Conservation (phyloP, 2,329 filamentous ascomycete species). For the Botrytis galanthina region DNA sequence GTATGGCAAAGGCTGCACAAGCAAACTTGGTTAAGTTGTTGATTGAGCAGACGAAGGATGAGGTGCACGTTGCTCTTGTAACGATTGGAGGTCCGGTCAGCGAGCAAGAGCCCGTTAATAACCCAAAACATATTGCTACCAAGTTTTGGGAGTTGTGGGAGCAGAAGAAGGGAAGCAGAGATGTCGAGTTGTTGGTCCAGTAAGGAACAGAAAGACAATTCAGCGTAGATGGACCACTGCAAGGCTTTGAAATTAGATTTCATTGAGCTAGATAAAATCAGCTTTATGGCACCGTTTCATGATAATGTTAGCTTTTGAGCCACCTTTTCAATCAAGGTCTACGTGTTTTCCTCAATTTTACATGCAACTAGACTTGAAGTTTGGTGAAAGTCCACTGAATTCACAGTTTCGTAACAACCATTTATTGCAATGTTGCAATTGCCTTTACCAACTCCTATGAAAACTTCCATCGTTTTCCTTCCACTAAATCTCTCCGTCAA, state of each 20-base stretch:
- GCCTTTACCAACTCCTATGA: not conserved
- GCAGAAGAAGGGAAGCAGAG: conserved; percentile 40
- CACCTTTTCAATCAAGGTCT: not conserved
- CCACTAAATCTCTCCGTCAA: not conserved
- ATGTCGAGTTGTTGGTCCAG: conserved; percentile 39
- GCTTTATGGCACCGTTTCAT: not conserved
- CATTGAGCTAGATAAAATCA: not conserved
- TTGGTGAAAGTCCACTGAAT: not conserved
- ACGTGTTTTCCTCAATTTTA: not conserved
- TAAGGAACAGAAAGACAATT: not conserved
- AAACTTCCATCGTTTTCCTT: not conserved
- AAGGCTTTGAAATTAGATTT: not conserved
- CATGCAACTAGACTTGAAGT: not conserved
- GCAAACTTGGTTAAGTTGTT: conserved; percentile 49
- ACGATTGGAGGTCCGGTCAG: conserved; percentile 46
- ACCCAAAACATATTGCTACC: conserved; percentile 47
- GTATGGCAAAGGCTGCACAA: conserved; percentile 52
- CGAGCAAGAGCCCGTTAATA: conserved; percentile 43
- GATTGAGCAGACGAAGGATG: conserved; percentile 36
- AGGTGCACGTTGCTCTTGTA: conserved; percentile 49
- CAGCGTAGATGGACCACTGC: not conserved
- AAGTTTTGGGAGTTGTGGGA: conserved; percentile 46
- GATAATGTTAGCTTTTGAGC: not conserved
- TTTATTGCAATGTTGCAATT: not conserved
- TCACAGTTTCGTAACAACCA: not conserved